Evolutionary conservation across 257 asterid genomes (phyloP), one percentile per base, ranked within the genome.

Genomic region (Rhazya stricta): DNA sequence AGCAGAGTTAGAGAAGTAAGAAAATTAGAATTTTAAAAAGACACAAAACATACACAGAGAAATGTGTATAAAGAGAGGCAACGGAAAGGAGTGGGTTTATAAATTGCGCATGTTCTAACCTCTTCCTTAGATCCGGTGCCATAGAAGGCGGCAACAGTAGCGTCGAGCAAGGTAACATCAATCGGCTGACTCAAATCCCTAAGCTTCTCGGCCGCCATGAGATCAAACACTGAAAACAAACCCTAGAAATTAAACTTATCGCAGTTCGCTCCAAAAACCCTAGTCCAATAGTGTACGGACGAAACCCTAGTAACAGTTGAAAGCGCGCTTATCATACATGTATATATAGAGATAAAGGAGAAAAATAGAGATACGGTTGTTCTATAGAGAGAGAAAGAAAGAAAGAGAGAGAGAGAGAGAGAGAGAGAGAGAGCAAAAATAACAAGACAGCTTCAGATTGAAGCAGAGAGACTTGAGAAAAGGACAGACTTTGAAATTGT

Each of bases 51-150:
- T 57, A 74, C 50, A 72, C 29, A 54, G 73, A 5, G 30, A 27
- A 21, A 32, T 8, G 48, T 5, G 57, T 5, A 76, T 21, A 70
- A 69, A 2, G 43, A 46, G 27, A 25, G 36, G n/a, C 27, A 77
- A 30, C 48, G 34, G 54, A 56, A 18, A 9, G 15, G 23, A n/a
- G 6, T 5, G 9, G 51, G 27, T 3, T 71, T 4, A n/a, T 10
- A 76, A 66, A 37, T 37, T 37, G 25, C 2, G 58, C 62, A 19
- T 9, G 76, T 74, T 63, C 81, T 69, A 67, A 94, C 98, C 97
- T 94, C 97, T n/a, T 91, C 97, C 75, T 91, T 91, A 79, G 98
- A 94, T 87, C 98, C 98, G 61, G 98, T 91, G 57, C 97, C 98
- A 78, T 94, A 94, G 86, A 94, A 91, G 72, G 97, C 97, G 6